A percentile compares a stretch with the other conserved stretches of the same genome.
Evolutionary conservation across 2,329 filamentous ascomycete species (phyloP).

Genomic region (Diaporthe capsici): DNA sequence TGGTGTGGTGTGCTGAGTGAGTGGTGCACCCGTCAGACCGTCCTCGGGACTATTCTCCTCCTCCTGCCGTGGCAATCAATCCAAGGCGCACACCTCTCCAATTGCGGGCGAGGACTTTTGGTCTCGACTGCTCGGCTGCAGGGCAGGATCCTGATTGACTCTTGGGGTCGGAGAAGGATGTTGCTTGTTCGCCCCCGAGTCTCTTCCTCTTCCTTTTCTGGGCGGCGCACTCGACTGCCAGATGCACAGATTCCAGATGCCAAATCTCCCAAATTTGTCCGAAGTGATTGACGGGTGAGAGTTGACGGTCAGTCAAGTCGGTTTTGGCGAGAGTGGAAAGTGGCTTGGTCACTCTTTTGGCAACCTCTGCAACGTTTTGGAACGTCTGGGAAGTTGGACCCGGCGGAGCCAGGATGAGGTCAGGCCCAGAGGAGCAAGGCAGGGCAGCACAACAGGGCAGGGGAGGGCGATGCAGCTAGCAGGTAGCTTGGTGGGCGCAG

Average conservation of each 20-base stretch:
- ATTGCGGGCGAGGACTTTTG: constrained; percentile 16
- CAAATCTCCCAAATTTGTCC: constrained; percentile 18
- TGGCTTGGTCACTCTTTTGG: constrained; percentile 20
- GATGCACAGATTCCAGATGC: not conserved
- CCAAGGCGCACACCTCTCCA: constrained; percentile 23
- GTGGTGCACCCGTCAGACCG: not conserved
- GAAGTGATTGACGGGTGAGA: constrained; percentile 21
- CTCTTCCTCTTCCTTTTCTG: constrained; percentile 2
- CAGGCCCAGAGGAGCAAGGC: constrained; percentile 15
- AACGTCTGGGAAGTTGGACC: constrained; percentile 32
- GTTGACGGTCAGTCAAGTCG: constrained; percentile 20
- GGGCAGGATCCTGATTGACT: constrained; percentile 22
- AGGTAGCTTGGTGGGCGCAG: constrained; percentile 18
- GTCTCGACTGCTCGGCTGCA: constrained; percentile 9
- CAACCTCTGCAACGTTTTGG: constrained; percentile 27
- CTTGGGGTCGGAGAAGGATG: constrained; percentile 23
- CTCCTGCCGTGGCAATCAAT: constrained; percentile 27
- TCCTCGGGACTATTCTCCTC: constrained; percentile 12
- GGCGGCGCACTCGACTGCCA: not conserved
- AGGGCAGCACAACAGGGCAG: not conserved
- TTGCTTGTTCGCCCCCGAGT: constrained; percentile 23
- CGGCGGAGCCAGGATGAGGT: constrained; percentile 30
- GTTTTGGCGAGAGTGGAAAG: constrained; percentile 28
- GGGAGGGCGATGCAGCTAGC: constrained; percentile 20
- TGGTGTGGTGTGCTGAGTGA: constrained; percentile 6